phyloP scores from a whole-genome alignment of 805 yeast genomes.

The Ascoidea rubescens region DNA sequence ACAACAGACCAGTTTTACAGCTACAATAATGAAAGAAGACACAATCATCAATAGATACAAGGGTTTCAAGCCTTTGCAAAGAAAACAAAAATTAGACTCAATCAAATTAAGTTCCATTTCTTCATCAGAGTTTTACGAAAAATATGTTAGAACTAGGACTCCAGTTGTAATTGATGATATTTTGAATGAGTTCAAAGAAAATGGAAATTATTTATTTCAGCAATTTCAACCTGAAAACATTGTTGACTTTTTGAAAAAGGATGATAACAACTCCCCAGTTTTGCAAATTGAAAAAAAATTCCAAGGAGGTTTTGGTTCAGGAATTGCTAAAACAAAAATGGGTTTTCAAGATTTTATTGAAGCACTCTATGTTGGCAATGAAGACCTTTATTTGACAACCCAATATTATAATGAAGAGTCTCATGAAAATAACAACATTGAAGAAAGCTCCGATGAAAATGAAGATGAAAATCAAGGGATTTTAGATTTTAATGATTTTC shows the following conservation, averaged over 20 bases:
- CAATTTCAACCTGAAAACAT: conserved; percentile 23
- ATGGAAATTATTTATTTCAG: conserved; percentile 6
- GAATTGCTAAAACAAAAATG: conserved; percentile 38
- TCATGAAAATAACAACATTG: conserved; percentile 14
- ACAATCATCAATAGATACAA: too few species aligned
- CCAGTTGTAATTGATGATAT: conserved; percentile 37
- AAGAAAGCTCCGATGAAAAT: conserved; percentile 10
- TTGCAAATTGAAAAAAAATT: conserved; percentile 46
- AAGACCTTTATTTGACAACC: conserved; percentile 48
- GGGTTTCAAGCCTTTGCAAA: neutral
- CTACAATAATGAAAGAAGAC: too few species aligned
- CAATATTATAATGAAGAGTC: conserved; percentile 34
- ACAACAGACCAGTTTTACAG: too few species aligned
- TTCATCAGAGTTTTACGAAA: conserved; percentile 20
- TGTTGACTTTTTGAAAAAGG: conserved; percentile 20
- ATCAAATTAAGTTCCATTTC: conserved; percentile 10
- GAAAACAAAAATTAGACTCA: neutral
- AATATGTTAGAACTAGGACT: conserved; percentile 26
- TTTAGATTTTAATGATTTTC: neutral
- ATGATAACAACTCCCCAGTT: conserved; percentile 14
- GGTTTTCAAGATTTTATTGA: conserved; percentile 32
- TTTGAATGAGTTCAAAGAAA: conserved; percentile 19
- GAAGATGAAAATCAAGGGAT: neutral
- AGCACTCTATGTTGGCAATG: conserved; percentile 27
- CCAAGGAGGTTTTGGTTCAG: conserved; percentile 58